These are phyloP conservation scores for Psilocybe azurescens DNA, from an alignment of 768 basidiomycete genomes.

Conservation along the genomic window DNA sequence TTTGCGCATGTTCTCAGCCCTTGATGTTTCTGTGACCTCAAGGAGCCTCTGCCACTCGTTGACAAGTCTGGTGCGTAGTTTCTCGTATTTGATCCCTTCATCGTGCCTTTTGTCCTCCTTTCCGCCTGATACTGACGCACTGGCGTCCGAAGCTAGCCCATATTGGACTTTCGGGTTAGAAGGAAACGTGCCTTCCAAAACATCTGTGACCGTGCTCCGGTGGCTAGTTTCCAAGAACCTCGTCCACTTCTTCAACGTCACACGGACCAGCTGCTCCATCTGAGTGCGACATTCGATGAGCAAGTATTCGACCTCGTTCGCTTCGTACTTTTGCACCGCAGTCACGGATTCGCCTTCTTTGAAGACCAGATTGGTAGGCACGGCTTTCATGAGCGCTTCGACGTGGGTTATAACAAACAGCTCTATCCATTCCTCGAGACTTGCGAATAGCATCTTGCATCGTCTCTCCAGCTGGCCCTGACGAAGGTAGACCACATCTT, in stretches of 20 bases:
- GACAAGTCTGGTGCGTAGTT: not conserved
- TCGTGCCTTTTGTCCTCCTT: not conserved
- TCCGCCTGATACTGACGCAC: not conserved
- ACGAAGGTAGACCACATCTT: conserved; percentile 10
- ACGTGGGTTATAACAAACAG: conserved; percentile 1
- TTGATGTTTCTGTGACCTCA: not conserved
- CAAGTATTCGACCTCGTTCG: conserved; percentile 14
- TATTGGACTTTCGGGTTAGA: not conserved
- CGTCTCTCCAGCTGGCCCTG: conserved; percentile 12
- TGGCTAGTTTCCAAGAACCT: not conserved
- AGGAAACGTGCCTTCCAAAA: not conserved
- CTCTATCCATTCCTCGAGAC: conserved; percentile 10
- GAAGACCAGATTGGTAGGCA: conserved; percentile 8
- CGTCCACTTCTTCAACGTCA: conserved; percentile 4
- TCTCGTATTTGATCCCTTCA: conserved; percentile 6
- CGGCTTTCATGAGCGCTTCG: conserved; percentile 6
- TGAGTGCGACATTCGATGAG: conserved; percentile 3
- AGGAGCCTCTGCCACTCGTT: conserved; percentile 7
- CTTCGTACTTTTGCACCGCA: conserved; percentile 8
- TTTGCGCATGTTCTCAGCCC: not conserved
- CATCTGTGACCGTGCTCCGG: not conserved
- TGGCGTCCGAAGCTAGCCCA: not conserved
- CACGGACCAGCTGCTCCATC: not conserved
- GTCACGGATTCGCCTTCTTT: conserved; percentile 3
- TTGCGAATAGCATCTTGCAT: not conserved